Evolutionary conservation across 495 filamentous ascomycete genomes (phyloP).

Genomic region (Penicillium riverlandense): DNA sequence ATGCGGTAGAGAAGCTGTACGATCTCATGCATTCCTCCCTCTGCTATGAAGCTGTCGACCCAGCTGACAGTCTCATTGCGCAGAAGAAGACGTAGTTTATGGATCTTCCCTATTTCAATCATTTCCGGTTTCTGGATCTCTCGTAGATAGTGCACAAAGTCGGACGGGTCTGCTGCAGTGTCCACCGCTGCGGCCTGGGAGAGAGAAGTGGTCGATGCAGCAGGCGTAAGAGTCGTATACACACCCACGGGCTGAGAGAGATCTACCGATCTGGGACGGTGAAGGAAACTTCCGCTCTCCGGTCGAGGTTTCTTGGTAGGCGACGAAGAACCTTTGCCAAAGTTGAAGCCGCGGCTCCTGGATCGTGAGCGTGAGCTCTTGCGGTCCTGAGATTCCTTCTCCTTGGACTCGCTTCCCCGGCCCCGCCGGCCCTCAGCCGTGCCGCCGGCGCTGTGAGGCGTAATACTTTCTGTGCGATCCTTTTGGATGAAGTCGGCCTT

Average conservation of each 20-base stretch:
- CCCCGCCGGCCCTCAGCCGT: constrained; percentile 34
- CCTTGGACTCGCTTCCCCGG: constrained; percentile 33
- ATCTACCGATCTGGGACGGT: constrained; percentile 37
- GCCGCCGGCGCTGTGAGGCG: constrained; percentile 24
- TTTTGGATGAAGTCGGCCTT: constrained; percentile 93
- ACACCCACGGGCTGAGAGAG: constrained; percentile 37
- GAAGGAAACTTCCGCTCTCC: constrained; percentile 31
- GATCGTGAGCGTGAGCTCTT: constrained; percentile 55
- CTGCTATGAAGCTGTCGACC: constrained; percentile 84
- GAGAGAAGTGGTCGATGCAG: constrained; percentile 33
- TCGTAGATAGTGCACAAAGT: constrained; percentile 74
- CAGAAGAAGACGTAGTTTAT: constrained; percentile 84
- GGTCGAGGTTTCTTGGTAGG: constrained; percentile 50
- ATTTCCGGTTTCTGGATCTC: constrained; percentile 71
- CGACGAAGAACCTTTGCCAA: constrained; percentile 54
- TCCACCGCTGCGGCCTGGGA: constrained; percentile 34
- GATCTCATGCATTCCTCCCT: constrained; percentile 89
- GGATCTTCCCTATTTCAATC: constrained; percentile 86
- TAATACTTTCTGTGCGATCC: constrained; percentile 61
- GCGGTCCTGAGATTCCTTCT: constrained; percentile 29
- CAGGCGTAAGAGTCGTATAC: constrained; percentile 39
- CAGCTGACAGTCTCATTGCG: constrained; percentile 92
- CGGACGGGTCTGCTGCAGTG: constrained; percentile 54
- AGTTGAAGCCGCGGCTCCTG: constrained; percentile 69
- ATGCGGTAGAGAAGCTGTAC: constrained; percentile 79